Evolutionary conservation across 352 stramenopile genomes (phyloP), one percentile per base, ranked within the genome.

Genomic region (Lagenidium sp.): DNA sequence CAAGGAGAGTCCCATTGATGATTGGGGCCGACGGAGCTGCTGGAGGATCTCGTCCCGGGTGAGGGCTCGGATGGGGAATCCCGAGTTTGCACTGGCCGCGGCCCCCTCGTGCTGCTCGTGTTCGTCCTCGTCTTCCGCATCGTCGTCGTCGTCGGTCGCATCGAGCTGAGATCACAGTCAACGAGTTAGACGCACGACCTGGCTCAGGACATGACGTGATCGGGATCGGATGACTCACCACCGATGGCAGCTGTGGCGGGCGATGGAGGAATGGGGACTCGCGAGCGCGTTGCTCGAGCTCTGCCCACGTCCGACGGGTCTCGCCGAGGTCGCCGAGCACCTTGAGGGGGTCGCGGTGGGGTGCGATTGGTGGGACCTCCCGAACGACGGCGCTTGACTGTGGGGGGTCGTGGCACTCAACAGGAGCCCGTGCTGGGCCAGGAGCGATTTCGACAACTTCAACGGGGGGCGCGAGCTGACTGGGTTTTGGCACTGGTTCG

Each of bases 241-340:
- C 55, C 8, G 76, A 88, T 8, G 76, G 75, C 34, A 91, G 54
- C 10, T 56, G 26, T n/a, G 41, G 47, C 10, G 73, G 79, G 0
- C 60, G 59, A 13, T 83, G 60, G 23, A 60, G 44, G 53, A 63
- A 77, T 22, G 73, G 64, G 16, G 75, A 53, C 6, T 47, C 39
- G 32, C 56, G 56, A 22, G 68, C 76, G 21, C 65, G 72, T 37
- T 76, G 70, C 60, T 85, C 64, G 18, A 88, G 48, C 40, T 81
- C 51, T 2, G 53, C 62, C 66, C 75, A 91, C 19, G 66, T 85
- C 47, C 83, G 67, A 6, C 73, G 68, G 11, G 57, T 53, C 29
- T 82, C 68, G 20, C 57, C 54, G 2, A 50, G 41, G 0, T 71
- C 54, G 40, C 40, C 47, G 51, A 77, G 68, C 57, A 70, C 69